Evolutionary conservation across 208 protist species (phyloP).

Genomic region (Wallacemonas rigidus): DNA sequence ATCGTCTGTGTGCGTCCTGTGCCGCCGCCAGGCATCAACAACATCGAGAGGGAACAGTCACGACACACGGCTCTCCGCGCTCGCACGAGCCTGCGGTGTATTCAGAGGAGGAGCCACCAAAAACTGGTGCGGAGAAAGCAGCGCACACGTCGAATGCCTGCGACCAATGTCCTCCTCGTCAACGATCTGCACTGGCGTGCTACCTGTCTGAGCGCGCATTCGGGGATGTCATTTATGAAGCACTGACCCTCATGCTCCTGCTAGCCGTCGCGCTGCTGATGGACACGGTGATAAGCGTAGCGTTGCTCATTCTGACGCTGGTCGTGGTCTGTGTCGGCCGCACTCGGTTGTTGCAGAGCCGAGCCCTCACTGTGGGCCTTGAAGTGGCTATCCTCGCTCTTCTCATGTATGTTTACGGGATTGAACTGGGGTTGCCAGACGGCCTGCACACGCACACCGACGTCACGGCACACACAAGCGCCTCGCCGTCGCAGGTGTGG

Average conservation of each 20-base stretch:
- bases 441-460: neutral
- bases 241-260: constrained; percentile 11
- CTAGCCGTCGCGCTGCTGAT: constrained; percentile 22
- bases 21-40: too few species aligned
- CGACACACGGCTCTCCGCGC: too few species aligned
- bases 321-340: constrained; percentile 22
- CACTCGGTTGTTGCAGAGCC: constrained; percentile 11
- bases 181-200: neutral
- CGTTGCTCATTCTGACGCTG: constrained; percentile 18
- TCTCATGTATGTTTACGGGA: constrained; percentile 17
- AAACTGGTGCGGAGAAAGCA: neutral
- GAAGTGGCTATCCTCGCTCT: neutral
- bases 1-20: too few species aligned
- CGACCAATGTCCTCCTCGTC: neutral
- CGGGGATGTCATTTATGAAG: constrained; percentile 23
- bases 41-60: too few species aligned
- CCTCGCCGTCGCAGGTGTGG: neutral
- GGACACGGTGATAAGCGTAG: constrained; percentile 19
- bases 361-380: neutral
- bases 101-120: neutral
- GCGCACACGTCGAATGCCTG: neutral
- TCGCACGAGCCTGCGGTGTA: constrained; percentile 13
- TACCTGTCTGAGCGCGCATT: constrained; percentile 15
- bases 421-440: constrained; percentile 27
- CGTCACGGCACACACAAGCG: neutral